Evolutionary conservation across 768 basidiomycete genomes (phyloP).

Genomic region (Cystofilobasidium ferigula): DNA sequence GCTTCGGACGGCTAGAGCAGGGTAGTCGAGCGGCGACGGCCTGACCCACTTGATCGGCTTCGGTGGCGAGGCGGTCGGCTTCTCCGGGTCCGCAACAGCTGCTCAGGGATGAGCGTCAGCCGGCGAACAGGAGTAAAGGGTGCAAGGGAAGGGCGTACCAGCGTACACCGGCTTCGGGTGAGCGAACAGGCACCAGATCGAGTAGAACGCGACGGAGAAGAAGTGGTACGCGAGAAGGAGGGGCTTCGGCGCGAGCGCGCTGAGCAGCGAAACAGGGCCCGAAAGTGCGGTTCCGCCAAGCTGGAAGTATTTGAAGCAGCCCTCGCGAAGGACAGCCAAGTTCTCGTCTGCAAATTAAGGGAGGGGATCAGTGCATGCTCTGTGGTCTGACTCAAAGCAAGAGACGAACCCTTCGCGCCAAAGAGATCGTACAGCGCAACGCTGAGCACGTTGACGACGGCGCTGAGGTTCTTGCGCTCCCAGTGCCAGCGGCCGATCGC

Average conservation of each 20-base stretch:
- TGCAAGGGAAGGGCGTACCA: neutral
- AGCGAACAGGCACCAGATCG: constrained; percentile 77
- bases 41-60: constrained; percentile 15
- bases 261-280: constrained; percentile 80
- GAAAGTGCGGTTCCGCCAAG: constrained; percentile 75
- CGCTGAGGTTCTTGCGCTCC: constrained; percentile 66
- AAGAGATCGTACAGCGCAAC: constrained; percentile 91
- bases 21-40: constrained; percentile 56
- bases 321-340: constrained; percentile 44
- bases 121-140: constrained; percentile 10
- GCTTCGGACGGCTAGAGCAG: constrained; percentile 51
- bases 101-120: neutral
- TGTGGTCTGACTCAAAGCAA: too few species aligned
- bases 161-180: constrained; percentile 41
- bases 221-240: constrained; percentile 76
- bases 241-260: constrained; percentile 72
- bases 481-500: constrained; percentile 69
- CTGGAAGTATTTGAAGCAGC: constrained; percentile 97
- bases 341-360: constrained; percentile 36
- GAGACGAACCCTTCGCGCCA: constrained; percentile 69
- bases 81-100: neutral
- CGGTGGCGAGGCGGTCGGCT: constrained; percentile 7
- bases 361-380: neutral
- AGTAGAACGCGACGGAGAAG: constrained; percentile 88
- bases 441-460: constrained; percentile 84